These are phyloP conservation scores for Monilinia fructicola DNA, from an alignment of 2,329 filamentous ascomycete species.

Conservation along the genomic window DNA sequence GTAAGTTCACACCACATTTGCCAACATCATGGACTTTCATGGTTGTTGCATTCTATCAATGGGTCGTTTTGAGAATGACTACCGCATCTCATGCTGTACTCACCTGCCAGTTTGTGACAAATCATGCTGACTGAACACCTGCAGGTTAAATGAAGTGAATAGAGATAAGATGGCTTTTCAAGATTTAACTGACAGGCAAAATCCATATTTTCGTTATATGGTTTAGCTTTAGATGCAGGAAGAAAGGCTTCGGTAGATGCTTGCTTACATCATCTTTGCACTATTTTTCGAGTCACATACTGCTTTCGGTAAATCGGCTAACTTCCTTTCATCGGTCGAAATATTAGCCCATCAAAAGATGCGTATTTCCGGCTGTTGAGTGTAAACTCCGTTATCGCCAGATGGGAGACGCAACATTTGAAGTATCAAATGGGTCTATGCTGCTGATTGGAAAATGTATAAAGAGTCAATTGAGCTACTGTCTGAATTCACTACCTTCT, in stretches of 20 bases:
- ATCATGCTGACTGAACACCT: neutral
- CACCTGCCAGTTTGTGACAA: neutral
- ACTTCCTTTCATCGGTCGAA: constrained; percentile 2
- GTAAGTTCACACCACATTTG: neutral
- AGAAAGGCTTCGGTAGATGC: neutral
- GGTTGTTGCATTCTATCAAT: neutral
- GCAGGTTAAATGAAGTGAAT: constrained; percentile 55
- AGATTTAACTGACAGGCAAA: constrained; percentile 68
- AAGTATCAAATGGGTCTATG: neutral
- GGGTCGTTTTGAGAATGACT: neutral
- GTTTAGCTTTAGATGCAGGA: neutral
- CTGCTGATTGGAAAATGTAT: neutral
- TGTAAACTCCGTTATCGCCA: constrained; percentile 14
- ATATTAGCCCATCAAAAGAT: neutral
- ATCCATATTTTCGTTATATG: constrained; percentile 62
- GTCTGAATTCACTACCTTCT: neutral
- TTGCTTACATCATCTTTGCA: neutral
- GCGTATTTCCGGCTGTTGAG: neutral
- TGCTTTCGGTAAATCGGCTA: neutral
- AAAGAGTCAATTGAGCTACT: neutral
- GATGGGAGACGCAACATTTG: neutral
- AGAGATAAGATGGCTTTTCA: constrained; percentile 64
- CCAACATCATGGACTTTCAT: neutral
- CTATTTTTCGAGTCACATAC: neutral
- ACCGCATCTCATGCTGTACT: neutral